Evolutionary conservation across 768 basidiomycete species (phyloP), one percentile per base, ranked within the genome.

Genomic region (Lenzites betulinus): DNA sequence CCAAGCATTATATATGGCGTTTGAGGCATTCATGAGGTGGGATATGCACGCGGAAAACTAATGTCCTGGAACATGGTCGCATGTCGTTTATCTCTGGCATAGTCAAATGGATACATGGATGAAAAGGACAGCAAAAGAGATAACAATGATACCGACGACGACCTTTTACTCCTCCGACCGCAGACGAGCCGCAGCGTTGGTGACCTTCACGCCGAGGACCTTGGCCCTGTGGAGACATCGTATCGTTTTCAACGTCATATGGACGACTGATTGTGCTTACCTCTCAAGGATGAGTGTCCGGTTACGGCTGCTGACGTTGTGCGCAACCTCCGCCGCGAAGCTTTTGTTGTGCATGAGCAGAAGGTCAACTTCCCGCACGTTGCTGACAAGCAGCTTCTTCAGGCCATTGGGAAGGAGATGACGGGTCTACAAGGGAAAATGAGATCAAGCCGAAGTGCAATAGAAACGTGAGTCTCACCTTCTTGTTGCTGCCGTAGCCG

Each of bases 341-440:
- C 80, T 89, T 82, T 93, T 93, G 86, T 93, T 95, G 86, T 98
- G 95, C 94, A 98, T 95, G 53, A 98, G 83, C 64, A 98, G 88
- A 69, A 98, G 85, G 70, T 98, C 95, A 63, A 99, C 78, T 75
- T 98, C 95, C 75, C 89, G 85, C 54, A 90, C 83, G 78, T 98
- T 98, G 84, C 84, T 89, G 70, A 99, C 92, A 64, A 96, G 79
- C 81, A 98, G 89, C 77, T 95, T 94, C 82, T 97, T 96, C 75
- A 92, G 84, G 64, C 97, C 97, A 73, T 88, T 95, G 63, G 97
- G 97, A 70, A 98, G 90, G 55, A 97, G 81, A 76, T 98, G 95
- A 64, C 93, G 90, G 68, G 96, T 98, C 89, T 90, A n/a, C 49
- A 8, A 62, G 49, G 33, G 11, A n/a, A n/a, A n/a, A 25, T 38